phyloP scores from a whole-genome alignment of 441 rosid species.

The Breynia disticha region DNA sequence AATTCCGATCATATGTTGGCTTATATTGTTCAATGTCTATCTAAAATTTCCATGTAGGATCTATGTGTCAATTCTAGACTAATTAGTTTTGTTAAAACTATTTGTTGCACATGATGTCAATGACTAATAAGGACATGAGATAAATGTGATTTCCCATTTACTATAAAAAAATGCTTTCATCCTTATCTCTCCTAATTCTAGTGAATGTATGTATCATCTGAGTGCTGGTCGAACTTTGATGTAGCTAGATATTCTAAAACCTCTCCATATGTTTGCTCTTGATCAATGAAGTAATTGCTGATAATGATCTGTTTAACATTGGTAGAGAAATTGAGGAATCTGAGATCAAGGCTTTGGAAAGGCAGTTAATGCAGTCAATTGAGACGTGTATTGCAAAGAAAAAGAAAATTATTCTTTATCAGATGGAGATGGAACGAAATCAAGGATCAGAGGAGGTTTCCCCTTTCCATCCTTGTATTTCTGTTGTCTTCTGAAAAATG shows the following conservation, averaged over 20 bases:
- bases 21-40: too few relatives aligned
- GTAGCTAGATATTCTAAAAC: conserved; percentile 7
- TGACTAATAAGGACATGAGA: too few relatives aligned
- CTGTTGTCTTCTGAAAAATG: background rate
- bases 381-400: conserved; percentile 88
- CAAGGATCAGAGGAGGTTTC: conserved; percentile 87
- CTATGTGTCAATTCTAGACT: too few relatives aligned
- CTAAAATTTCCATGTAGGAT: too few relatives aligned
- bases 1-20: too few relatives aligned
- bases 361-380: conserved; percentile 93
- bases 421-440: conserved; percentile 82
- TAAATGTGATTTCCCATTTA: too few relatives aligned
- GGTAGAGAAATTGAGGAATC: conserved; percentile 89
- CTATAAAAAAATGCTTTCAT: too few relatives aligned
- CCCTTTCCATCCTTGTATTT: conserved; percentile 11
- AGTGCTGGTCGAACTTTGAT: background rate
- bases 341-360: conserved; percentile 86
- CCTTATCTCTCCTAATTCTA: too few relatives aligned
- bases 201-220: too few relatives aligned
- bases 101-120: too few relatives aligned
- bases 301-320: conserved; percentile 16
- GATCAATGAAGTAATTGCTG: conserved; percentile 11
- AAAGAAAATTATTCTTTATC: conserved; percentile 81
- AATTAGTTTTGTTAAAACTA: too few relatives aligned
- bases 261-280: background rate